Evolutionary conservation across 257 asterid genomes (phyloP).

Genomic region (Solanum rostratum): DNA sequence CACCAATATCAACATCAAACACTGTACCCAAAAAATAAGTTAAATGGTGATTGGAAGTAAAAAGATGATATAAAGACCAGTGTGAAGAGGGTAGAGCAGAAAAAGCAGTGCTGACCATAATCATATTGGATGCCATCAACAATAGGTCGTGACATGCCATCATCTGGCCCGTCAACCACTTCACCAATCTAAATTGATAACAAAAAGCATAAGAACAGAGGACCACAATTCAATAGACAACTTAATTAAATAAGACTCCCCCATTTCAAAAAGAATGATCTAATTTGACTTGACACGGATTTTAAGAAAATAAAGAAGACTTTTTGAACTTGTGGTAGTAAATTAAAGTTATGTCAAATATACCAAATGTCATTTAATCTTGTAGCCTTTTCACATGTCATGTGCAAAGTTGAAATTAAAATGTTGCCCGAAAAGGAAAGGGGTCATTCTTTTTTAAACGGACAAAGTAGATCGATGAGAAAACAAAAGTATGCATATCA

Average conservation of each 20-base stretch:
- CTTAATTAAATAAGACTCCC: neutral
- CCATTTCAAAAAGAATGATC: too few relatives aligned
- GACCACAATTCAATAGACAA: neutral
- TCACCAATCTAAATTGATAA: slow-evolving; percentile 67
- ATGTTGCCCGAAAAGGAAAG: too few relatives aligned
- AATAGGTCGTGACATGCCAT: slow-evolving; percentile 36
- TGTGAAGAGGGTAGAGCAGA: slow-evolving; percentile 7
- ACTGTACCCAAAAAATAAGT: slow-evolving; percentile 36
- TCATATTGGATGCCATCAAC: slow-evolving; percentile 72
- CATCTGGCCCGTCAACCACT: slow-evolving; percentile 96
- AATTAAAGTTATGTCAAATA: too few relatives aligned
- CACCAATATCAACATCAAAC: slow-evolving; percentile 98
- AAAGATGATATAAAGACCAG: neutral
- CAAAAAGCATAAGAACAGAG: neutral
- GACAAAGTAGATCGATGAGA: neutral
- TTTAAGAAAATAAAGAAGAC: too few relatives aligned
- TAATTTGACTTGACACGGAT: too few relatives aligned
- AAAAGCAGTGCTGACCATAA: slow-evolving; percentile 42
- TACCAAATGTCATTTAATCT: too few relatives aligned
- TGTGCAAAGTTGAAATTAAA: too few relatives aligned
- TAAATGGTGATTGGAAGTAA: slow-evolving; percentile 14
- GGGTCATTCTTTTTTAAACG: too few relatives aligned
- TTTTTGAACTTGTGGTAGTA: too few relatives aligned
- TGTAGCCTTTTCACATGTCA: too few relatives aligned
- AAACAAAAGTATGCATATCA: neutral